Conservation (phyloP, 2,329 filamentous ascomycete species). For the Aspergillus pseudonomiae region DNA sequence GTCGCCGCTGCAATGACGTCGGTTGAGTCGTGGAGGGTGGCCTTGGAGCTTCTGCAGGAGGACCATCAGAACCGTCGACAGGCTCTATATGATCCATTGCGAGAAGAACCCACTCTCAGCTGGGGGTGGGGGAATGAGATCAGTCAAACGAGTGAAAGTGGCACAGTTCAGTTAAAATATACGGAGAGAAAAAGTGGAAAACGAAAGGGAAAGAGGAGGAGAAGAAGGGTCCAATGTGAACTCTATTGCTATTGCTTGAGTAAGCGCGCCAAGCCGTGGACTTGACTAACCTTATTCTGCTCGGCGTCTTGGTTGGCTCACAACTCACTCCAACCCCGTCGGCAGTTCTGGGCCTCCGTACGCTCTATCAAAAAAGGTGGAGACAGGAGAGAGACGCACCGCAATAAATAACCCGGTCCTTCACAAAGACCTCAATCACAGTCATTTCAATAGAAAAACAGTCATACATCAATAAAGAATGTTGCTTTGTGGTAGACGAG, state of each 20-base stretch:
- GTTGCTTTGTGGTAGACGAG: no score
- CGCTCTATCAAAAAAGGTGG: background rate
- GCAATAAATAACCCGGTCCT: background rate
- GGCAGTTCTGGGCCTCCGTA: background rate
- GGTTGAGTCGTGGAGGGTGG: constrained; percentile 21
- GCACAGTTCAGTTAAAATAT: background rate
- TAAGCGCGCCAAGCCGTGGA: background rate
- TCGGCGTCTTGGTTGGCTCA: background rate
- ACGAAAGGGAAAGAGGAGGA: background rate
- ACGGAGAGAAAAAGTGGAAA: constrained; percentile 4
- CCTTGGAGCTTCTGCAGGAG: constrained; percentile 11
- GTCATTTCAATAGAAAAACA: background rate
- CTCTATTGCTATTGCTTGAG: background rate
- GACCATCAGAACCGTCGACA: constrained; percentile 25
- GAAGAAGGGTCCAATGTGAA: background rate
- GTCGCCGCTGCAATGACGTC: constrained; percentile 25
- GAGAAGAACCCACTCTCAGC: constrained; percentile 2
- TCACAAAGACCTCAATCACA: background rate
- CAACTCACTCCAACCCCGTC: background rate
- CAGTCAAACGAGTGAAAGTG: background rate
- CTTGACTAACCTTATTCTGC: constrained; percentile 8
- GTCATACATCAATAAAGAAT: background rate
- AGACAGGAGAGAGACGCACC: background rate
- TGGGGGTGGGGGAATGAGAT: background rate
- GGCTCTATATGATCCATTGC: constrained; percentile 45